Percentiles rank a stretch among this genome's conserved stretches.
These are phyloP conservation scores for Pestalotiopsis sp. DNA, from an alignment of 2,329 filamentous ascomycete species.

Conservation along the genomic window DNA sequence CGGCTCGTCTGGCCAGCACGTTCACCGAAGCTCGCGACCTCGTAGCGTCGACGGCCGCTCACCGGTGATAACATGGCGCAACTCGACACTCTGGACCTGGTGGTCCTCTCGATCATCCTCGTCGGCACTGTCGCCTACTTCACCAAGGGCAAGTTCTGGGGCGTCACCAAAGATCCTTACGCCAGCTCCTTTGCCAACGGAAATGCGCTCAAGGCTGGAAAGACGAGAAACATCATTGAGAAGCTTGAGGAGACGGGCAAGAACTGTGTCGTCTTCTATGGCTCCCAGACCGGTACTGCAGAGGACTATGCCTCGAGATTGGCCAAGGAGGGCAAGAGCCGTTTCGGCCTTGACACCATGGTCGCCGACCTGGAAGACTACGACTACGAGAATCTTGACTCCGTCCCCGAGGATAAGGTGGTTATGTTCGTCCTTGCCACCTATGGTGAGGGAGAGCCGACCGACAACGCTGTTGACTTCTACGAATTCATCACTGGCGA, in stretches of 20 bases:
- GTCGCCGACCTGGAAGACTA: conserved; percentile 97
- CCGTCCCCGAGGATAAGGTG: conserved; percentile 82
- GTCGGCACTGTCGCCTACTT: conserved; percentile 92
- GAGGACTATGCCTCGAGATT: conserved; percentile 97
- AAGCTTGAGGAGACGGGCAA: conserved; percentile 95
- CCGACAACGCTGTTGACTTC: conserved; percentile 98
- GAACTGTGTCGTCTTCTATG: conserved; percentile 98
- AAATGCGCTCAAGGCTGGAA: conserved; percentile 72
- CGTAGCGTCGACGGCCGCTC: background rate
- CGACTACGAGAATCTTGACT: conserved; percentile 91
- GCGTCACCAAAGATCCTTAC: conserved; percentile 84
- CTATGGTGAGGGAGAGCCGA: conserved; percentile 97
- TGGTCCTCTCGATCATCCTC: conserved; percentile 84
- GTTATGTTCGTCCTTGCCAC: conserved; percentile 95
- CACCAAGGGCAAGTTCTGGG: conserved; percentile 96
- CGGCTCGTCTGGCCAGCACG: background rate
- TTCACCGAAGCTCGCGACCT: background rate
- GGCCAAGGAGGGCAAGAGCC: conserved; percentile 94
- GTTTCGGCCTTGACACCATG: conserved; percentile 97
- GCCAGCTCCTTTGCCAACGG: conserved; percentile 71
- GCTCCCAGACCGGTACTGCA: conserved; percentile 95
- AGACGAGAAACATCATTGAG: conserved; percentile 89
- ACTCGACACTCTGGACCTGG: conserved; percentile 91
- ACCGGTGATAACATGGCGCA: conserved; percentile 70
- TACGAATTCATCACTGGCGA: conserved; percentile 92